Base-by-base conservation (phyloP, 805 yeast species). In the Metschnikowia anglica region DNA sequence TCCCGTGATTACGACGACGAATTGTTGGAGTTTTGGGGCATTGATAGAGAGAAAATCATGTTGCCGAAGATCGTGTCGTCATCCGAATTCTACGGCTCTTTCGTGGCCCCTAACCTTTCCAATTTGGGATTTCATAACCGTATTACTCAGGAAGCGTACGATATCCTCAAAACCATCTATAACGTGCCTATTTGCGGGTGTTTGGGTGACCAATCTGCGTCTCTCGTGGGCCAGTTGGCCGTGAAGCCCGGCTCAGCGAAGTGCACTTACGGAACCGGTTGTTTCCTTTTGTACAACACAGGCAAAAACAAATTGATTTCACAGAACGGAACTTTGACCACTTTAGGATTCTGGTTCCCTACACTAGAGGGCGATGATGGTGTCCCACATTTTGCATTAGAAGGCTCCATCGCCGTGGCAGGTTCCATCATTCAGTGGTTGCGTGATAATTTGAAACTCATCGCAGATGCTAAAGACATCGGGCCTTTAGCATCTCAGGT, bases 181-280 rank as follows among this genome's bases (percentile, higher is more conserved):
- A 81, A 77, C 34, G 72, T 83, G 20, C 96, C 96, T 26, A 80
- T 90, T 44, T 79, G 87, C 54, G 97, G 97, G 34, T 87, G 96
- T 66, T 72, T 90, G 23, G 97, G 97, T 46, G 98, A 90, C 68
- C 98, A 90, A 70, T 80, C 90, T 43, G 88, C 97, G 2, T 93
- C 97, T 2, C 66, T 91, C 47, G 96, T 89, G 37, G 98, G 97
- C 27, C 97, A 90, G 65, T 66, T 87, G 64, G 96, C 96, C 1
- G 79, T 88, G 56, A 74, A 78, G 50, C 75, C 79, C 33, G 97
- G 97, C 43, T 80, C 84, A 34, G 96, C 96, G 34, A 90, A 90
- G 66, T 88, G 96, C 73, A 90, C 98, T 9, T 90, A 89, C 59
- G 98, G 98, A 49, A 90, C 98, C 1, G 98, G 98, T 48, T 87